Percentiles rank a stretch among this genome's conserved stretches.
phyloP scores from a whole-genome alignment of 2,329 filamentous ascomycete species.

The Talaromyces albobiverticillius region DNA sequence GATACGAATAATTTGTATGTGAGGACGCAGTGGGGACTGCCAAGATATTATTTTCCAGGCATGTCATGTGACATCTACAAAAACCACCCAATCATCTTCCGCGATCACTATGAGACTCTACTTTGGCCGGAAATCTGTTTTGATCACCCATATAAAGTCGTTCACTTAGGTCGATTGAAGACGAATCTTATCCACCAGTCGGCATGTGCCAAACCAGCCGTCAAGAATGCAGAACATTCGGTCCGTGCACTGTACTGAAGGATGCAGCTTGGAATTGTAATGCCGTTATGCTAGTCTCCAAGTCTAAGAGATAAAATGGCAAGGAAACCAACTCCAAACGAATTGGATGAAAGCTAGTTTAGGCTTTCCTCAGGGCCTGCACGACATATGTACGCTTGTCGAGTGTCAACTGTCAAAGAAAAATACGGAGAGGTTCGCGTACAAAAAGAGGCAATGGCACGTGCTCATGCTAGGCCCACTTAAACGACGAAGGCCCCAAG shows the following conservation, averaged over 20 bases:
- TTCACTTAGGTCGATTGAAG: too few relatives aligned
- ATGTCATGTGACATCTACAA: neutral
- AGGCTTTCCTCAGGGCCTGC: too few relatives aligned
- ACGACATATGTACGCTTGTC: too few relatives aligned
- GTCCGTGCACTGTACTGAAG: neutral
- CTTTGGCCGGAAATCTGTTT: too few relatives aligned
- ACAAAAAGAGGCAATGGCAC: neutral
- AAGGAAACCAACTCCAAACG: too few relatives aligned
- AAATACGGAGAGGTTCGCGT: too few relatives aligned
- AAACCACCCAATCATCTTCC: neutral
- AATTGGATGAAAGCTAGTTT: too few relatives aligned
- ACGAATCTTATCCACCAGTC: neutral
- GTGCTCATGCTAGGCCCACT: neutral
- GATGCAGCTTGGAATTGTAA: neutral
- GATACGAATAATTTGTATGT: constrained; percentile 1
- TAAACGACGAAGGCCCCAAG: neutral
- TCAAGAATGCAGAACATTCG: neutral
- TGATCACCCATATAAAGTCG: too few relatives aligned
- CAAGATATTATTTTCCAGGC: neutral
- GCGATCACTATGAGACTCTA: neutral
- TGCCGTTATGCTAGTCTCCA: too few relatives aligned
- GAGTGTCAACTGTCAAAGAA: too few relatives aligned
- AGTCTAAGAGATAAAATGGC: neutral
- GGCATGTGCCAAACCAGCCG: neutral
- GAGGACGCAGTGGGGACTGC: neutral